Evolutionary conservation across 139 green algal species (phyloP), one percentile per base, ranked within the genome.

Genomic region (Coelastrella sp.): DNA sequence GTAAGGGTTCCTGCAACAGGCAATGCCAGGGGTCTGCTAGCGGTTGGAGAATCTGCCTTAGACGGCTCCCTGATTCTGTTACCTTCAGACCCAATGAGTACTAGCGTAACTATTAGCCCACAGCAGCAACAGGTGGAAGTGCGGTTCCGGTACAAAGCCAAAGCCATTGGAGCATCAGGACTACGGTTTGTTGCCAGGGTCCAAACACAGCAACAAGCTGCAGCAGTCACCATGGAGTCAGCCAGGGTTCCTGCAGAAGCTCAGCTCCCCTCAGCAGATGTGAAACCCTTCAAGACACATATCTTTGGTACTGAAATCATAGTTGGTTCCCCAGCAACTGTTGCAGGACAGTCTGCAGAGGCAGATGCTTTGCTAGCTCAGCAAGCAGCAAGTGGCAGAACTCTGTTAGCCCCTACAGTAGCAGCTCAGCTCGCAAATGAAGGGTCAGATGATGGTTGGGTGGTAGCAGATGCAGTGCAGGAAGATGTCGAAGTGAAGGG

Each of bases 61-160:
- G 85, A 83, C 11, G 73, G 73, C 22, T 78, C 86, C 3, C 32
- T 90, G 4, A 17, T 79, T 32, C 76, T 90, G 75, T 61, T 90
- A 16, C 75, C 75, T n/a, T 14, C 5, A 5, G 86, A 77, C 6
- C 64, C 61, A 5, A 54, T 71, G 10, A 73, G 6, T 4, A 47
- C 19, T 0, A 87, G n/a, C 5, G 57, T 79, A 3, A 76, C 59
- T 8, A 74, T 91, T 8, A n/a, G 16, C 65, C 20, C 56, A 7
- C 80, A 23, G 17, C 47, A 60, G 80, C 59, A 58, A 19, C 88
- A 91, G 88, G 16, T 56, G 5, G 88, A 95, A 92, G 93, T 93
- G 13, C 81, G 92, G 1, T 95, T 95, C 74, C 78, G 59, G 61
- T 92, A 93, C 58, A 61, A 54, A 4, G 93, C 93, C 0, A 57